Evolutionary conservation across 371 early-diverging fungal species (phyloP).

Genomic region (Umbelopsis sp.): DNA sequence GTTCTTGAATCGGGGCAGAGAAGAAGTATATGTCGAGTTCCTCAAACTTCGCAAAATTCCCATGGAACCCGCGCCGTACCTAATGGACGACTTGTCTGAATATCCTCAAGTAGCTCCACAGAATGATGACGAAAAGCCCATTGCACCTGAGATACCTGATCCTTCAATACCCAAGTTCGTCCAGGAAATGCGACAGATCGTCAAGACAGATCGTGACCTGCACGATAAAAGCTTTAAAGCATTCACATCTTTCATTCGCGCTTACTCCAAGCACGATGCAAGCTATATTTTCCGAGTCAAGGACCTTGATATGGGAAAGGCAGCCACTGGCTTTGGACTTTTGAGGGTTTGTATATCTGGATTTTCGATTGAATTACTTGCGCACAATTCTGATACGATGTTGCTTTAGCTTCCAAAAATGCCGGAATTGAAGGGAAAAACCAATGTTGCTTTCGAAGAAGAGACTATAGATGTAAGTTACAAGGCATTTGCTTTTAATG

Average conservation of each 20-base stretch:
- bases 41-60: slow-evolving; percentile 89
- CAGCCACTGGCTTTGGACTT: slow-evolving; percentile 81
- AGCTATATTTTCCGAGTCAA: slow-evolving; percentile 89
- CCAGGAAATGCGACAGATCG: slow-evolving; percentile 52
- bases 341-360: slow-evolving; percentile 43
- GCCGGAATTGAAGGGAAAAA: slow-evolving; percentile 84
- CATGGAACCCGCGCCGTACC: slow-evolving; percentile 53
- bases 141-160: slow-evolving; percentile 45
- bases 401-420: slow-evolving; percentile 76
- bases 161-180: slow-evolving; percentile 51
- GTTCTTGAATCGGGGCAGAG: slow-evolving; percentile 77
- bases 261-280: slow-evolving; percentile 94
- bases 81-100: slow-evolving; percentile 32
- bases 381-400: slow-evolving; percentile 3
- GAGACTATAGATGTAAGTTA: slow-evolving; percentile 56
- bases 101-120: slow-evolving; percentile 25
- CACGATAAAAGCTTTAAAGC: slow-evolving; percentile 79
- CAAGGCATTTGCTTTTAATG: not conserved
- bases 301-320: slow-evolving; percentile 74
- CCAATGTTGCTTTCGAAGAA: slow-evolving; percentile 48
- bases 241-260: slow-evolving; percentile 87
- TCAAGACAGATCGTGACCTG: slow-evolving; percentile 73
- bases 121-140: slow-evolving; percentile 44
- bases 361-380: not conserved
- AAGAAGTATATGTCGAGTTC: slow-evolving; percentile 90